Percentiles rank a stretch among this genome's conserved stretches.
Evolutionary conservation across 1,284 basidiomycete species (phyloP).

Genomic region (Tylopilus orsonianus): DNA sequence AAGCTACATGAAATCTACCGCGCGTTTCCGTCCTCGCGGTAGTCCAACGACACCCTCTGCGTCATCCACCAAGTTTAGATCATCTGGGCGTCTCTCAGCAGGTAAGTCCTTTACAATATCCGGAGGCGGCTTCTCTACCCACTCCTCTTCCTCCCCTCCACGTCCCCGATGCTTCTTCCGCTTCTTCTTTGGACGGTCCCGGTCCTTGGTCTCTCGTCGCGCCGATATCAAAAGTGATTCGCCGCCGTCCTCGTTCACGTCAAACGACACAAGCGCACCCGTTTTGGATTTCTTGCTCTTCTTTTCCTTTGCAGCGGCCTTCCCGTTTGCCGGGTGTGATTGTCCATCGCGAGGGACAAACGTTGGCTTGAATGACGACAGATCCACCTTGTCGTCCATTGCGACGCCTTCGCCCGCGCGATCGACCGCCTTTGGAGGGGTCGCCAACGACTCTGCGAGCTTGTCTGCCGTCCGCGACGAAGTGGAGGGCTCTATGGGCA

Average conservation of each 20-base stretch:
- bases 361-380: conserved; percentile 74
- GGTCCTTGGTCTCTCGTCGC: conserved; percentile 36
- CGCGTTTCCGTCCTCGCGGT: conserved; percentile 54
- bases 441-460: not conserved
- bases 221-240: conserved; percentile 37
- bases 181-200: conserved; percentile 47
- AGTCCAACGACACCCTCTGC: conserved; percentile 19
- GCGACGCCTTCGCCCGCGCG: conserved; percentile 7
- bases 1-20: conserved; percentile 53
- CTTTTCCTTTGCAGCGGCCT: conserved; percentile 36
- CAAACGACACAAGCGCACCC: conserved; percentile 65
- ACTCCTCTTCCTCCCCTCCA: conserved; percentile 34
- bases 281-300: conserved; percentile 39
- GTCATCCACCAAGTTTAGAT: conserved; percentile 4
- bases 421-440: not conserved
- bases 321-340: conserved; percentile 30
- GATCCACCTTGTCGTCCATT: conserved; percentile 45
- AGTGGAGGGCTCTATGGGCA: conserved; percentile 7
- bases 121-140: conserved; percentile 35
- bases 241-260: conserved; percentile 57
- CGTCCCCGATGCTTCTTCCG: conserved; percentile 43
- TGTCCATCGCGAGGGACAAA: conserved; percentile 67
- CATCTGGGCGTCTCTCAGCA: conserved; percentile 4
- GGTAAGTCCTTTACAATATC: conserved; percentile 23
- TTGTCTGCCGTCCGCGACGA: not conserved